These are phyloP conservation scores for Auricularia cornea DNA, from an alignment of 768 basidiomycete genomes.

Conservation along the genomic window DNA sequence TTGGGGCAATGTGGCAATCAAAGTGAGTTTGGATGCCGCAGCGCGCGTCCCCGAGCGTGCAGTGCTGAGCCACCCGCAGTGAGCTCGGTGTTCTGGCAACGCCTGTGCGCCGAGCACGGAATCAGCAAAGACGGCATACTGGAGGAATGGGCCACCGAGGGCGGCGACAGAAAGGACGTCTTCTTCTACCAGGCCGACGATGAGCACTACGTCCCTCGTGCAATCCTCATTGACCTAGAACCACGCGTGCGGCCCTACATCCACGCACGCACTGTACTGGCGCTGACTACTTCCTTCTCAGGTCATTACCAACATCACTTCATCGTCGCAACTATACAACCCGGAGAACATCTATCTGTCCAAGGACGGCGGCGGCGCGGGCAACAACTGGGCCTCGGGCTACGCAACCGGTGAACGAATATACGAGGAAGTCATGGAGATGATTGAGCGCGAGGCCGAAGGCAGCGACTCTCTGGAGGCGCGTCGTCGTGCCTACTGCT, in stretches of 20 bases:
- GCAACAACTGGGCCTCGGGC: conserved; percentile 98
- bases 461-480: conserved; percentile 97
- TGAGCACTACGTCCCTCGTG: conserved; percentile 96
- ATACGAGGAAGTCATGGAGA: conserved; percentile 97
- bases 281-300: conserved; percentile 21
- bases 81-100: conserved; percentile 97
- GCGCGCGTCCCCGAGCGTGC: conserved; percentile 5
- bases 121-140: conserved; percentile 93
- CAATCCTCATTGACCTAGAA: conserved; percentile 93
- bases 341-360: conserved; percentile 96
- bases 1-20: conserved; percentile 92
- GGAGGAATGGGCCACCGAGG: conserved; percentile 94
- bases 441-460: conserved; percentile 97
- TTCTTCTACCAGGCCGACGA: conserved; percentile 99
- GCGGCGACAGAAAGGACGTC: conserved; percentile 95
- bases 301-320: conserved; percentile 94
- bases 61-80: conserved; percentile 53
- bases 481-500: conserved; percentile 15
- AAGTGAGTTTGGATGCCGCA: conserved; percentile 36
- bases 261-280: background rate
- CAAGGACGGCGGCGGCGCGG: conserved; percentile 97
- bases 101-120: conserved; percentile 95
- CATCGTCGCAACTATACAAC: conserved; percentile 88
- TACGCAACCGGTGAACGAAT: conserved; percentile 83
- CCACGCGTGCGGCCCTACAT: conserved; percentile 59